Evolutionary conservation across 495 filamentous ascomycete species (phyloP).

Genomic region (Tuber borchii): DNA sequence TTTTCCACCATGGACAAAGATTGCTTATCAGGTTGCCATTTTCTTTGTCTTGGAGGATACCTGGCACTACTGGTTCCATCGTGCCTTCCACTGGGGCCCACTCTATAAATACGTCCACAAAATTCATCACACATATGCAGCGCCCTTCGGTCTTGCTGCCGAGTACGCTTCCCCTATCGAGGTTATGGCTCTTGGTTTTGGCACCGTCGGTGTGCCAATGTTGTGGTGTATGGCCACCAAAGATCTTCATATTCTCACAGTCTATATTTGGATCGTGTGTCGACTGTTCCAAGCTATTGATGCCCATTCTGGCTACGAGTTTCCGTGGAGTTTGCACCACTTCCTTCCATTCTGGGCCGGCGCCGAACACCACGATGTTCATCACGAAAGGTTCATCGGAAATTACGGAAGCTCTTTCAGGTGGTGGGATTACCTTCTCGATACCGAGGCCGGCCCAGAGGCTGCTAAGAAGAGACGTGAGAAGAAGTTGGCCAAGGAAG

Average conservation of each 20-base stretch:
- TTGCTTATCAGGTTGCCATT: conserved; percentile 83
- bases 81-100: conserved; percentile 87
- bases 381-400: conserved; percentile 95
- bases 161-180: conserved; percentile 98
- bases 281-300: conserved; percentile 97
- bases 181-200: conserved; percentile 93
- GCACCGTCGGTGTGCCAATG: conserved; percentile 75
- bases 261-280: conserved; percentile 93
- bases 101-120: conserved; percentile 95
- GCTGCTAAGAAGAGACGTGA: conserved; percentile 77
- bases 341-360: conserved; percentile 98
- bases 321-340: conserved; percentile 92
- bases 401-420: conserved; percentile 97
- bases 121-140: conserved; percentile 97
- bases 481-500: conserved; percentile 59
- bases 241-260: conserved; percentile 88
- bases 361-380: conserved; percentile 89
- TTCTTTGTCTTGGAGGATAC: conserved; percentile 96
- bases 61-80: conserved; percentile 98
- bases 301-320: conserved; percentile 94
- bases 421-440: conserved; percentile 94
- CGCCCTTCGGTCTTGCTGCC: conserved; percentile 90
- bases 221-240: conserved; percentile 76
- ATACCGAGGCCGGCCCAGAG: conserved; percentile 87
- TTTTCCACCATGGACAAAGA: conserved; percentile 75